Base-by-base conservation (phyloP, 345 rosid genomes). In the Hibiscus syriacus region DNA sequence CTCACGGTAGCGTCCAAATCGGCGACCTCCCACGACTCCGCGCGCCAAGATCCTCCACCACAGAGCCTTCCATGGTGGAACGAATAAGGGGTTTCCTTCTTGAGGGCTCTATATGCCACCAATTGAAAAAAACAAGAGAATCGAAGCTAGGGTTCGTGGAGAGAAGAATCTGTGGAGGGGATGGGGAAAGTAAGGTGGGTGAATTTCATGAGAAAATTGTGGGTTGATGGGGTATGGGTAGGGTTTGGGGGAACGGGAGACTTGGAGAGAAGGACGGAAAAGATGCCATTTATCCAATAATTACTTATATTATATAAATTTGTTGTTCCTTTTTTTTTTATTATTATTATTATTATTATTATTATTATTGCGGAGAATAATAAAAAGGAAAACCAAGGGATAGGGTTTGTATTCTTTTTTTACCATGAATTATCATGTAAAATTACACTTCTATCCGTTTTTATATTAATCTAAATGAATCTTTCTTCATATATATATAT, bases 1-100 rank as follows among this genome's bases (percentile, higher is more conserved):
- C 75, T 83, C 88, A 86, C 75, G 65, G 90, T 73, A 41, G 85
- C 87, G 56, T 92, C 79, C 82, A 88, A 68, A 78, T 88, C 86
- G 74, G 87, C 95, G 10, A 78, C 84, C 84, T 86, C 92, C 92
- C 92, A 86, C 25, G 92, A 88, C 59, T 86, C 92, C 41, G 87
- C 75, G 90, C 84, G 53, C 86, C 89, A 70, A 81, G 72, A 83
- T 84, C 89, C 75, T 82, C 89, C 73, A 54, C 80, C 83, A 62
- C 81, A 82, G 90, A 77, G 74, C 84, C 86, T 83, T 75, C 88
- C 90, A 88, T 83, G 72, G 72, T 55, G 71, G 71, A 68, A 41
- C 4, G 14, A 32, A 19, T 17, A 11, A 68, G 14, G 6, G n/a
- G 32, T 14, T 20, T 4, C 6, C 20, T 39, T 39, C 1, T 10